A percentile compares a stretch with the other conserved stretches of the same genome.
phyloP scores from a whole-genome alignment of 345 rosid genomes.

The Turritis glabra region DNA sequence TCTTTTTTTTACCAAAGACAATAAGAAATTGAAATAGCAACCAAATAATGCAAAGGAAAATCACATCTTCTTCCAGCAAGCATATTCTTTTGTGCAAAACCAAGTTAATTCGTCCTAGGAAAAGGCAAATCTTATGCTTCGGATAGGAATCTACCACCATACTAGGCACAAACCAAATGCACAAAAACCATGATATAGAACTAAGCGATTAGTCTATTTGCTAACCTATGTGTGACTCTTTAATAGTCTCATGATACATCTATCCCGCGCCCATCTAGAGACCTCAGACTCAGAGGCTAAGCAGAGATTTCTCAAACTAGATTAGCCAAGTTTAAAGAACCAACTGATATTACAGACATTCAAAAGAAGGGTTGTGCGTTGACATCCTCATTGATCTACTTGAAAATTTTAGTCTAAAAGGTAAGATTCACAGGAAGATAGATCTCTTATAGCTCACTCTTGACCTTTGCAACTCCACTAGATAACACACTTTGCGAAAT shows the following conservation, averaged over 20 bases:
- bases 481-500: slow-evolving; percentile 43
- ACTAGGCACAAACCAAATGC: not conserved
- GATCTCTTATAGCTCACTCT: slow-evolving; percentile 52
- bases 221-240: not conserved
- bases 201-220: not conserved
- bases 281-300: not conserved
- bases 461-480: slow-evolving; percentile 80
- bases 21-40: too few species aligned
- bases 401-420: slow-evolving; percentile 2
- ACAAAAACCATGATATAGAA: not conserved
- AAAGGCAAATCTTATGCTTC: not conserved
- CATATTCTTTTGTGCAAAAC: not conserved
- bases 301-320: slow-evolving; percentile 7
- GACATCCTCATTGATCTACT: slow-evolving; percentile 13
- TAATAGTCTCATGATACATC: not conserved
- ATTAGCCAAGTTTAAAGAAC: not conserved
- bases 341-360: not conserved
- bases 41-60: too few species aligned
- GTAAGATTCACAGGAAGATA: not conserved
- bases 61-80: too few species aligned
- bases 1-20: too few species aligned
- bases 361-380: not conserved
- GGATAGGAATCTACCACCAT: not conserved
- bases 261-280: too few species aligned
- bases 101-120: not conserved